These are phyloP conservation scores for Pseudozyma thailandica DNA, from an alignment of 1,284 basidiomycete genomes.

Conservation along the genomic window DNA sequence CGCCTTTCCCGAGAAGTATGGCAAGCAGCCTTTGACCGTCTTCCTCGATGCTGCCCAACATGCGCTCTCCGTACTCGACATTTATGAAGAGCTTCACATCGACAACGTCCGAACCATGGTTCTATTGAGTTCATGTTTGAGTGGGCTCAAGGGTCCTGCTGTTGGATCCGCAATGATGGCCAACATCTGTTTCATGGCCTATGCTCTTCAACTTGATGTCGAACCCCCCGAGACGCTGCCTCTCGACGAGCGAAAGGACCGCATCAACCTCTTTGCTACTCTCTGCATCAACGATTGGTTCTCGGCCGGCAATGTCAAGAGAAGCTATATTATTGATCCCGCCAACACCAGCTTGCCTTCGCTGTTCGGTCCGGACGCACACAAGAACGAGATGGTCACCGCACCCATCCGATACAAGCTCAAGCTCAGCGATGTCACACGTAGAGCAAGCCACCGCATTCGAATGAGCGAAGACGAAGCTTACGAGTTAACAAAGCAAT, in stretches of 20 bases:
- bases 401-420: constrained; percentile 36
- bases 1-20: constrained; percentile 19
- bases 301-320: constrained; percentile 44
- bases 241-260: constrained; percentile 40
- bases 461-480: constrained; percentile 50
- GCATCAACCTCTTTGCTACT: constrained; percentile 48
- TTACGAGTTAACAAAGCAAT: constrained; percentile 50
- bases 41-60: constrained; percentile 51
- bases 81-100: constrained; percentile 55
- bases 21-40: constrained; percentile 33
- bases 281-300: constrained; percentile 55
- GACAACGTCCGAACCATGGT: constrained; percentile 52
- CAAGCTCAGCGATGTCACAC: constrained; percentile 47
- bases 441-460: constrained; percentile 44
- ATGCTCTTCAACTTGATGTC: constrained; percentile 52
- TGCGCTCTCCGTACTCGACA: constrained; percentile 50
- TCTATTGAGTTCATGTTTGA: constrained; percentile 33
- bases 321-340: constrained; percentile 46
- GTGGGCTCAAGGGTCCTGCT: constrained; percentile 41
- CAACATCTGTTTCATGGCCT: constrained; percentile 50
- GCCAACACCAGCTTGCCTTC: constrained; percentile 45
- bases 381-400: constrained; percentile 39
- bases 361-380: constrained; percentile 43
- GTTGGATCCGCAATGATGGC: constrained; percentile 44
- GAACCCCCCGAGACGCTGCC: constrained; percentile 54